Base-by-base conservation (phyloP, 768 basidiomycete genomes). In the Russula ochroleuca region DNA sequence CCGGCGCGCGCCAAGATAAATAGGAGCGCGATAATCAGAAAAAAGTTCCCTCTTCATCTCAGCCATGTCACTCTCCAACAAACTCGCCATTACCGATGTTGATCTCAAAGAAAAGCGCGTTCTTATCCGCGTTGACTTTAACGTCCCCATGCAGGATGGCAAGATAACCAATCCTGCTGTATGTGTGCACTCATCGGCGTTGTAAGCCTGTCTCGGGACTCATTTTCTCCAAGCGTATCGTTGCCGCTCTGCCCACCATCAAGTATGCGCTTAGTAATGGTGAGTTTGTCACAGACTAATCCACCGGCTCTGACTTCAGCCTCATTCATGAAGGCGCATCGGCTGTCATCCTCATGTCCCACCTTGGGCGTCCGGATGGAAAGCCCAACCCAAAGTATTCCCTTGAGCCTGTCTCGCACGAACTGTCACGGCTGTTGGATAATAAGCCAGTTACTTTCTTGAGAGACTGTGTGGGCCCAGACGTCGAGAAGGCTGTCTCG, bases 81-180 rank as follows among this genome's bases (percentile, higher is more conserved):
- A 98, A 76, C 84, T 98, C 69, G 83, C 90, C 66, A 92, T 98
- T 77, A 90, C 86, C 66, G 96, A 98, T 77, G 79, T 96, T 73
- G 83, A 88, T 69, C 86, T 98, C 81, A 85, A 84, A 69, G 88
- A 80, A 71, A 93, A 90, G 76, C 90, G 91, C 68, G 91, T 94
- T 69, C 88, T 96, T 72, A 91, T 96, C 73, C 90, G 93, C 69
- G 94, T 95, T 69, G 94, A 96, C 80, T 96, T 96, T 80, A 96
- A 96, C 74, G 94, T 96, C 64, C 94, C 94, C 66, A 87, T 92
- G 78, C 83, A 88, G 71, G 88, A 92, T 73, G 89, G 88, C 54
- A 87, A 87, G 73, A 94, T 98, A 81, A 96, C 96, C 50, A 99
- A 98, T 79, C 88, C 93, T 68, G 94, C 94, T 61, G 96, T 97